phyloP scores from a whole-genome alignment of 805 yeast species.

The Pichia eremophila region DNA sequence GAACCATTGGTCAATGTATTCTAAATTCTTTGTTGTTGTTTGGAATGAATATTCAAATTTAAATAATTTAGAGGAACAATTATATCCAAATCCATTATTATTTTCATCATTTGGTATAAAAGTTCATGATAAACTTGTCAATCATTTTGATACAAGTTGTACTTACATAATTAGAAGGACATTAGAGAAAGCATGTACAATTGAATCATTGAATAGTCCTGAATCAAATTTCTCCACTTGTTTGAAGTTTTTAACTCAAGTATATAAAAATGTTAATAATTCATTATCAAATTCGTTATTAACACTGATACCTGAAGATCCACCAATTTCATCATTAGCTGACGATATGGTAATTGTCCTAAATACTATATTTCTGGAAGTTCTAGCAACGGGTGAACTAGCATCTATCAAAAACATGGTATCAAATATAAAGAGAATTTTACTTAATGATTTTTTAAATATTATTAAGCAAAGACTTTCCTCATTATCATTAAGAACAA shows the following conservation, averaged over 20 bases:
- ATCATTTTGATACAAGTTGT: slow-evolving; percentile 55
- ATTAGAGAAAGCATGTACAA: slow-evolving; percentile 66
- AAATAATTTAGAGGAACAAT: neutral
- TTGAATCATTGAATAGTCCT: slow-evolving; percentile 69
- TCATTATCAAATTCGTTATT: slow-evolving; percentile 14
- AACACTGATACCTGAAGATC: slow-evolving; percentile 37
- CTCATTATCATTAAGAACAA: slow-evolving; percentile 33
- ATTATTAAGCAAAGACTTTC: slow-evolving; percentile 41
- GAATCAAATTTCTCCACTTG: slow-evolving; percentile 25
- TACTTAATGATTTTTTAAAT: slow-evolving; percentile 56
- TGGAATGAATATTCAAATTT: slow-evolving; percentile 39
- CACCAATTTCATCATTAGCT: slow-evolving; percentile 72
- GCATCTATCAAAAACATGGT: slow-evolving; percentile 46
- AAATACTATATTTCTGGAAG: slow-evolving; percentile 55
- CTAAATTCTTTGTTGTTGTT: slow-evolving; percentile 59
- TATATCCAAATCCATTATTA: slow-evolving; percentile 43
- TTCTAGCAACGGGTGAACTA: slow-evolving; percentile 64
- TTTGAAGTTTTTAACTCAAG: slow-evolving; percentile 18
- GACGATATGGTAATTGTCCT: slow-evolving; percentile 77
- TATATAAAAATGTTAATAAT: slow-evolving; percentile 13
- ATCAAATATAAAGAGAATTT: slow-evolving; percentile 43
- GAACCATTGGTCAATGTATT: slow-evolving; percentile 78
- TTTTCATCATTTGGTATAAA: slow-evolving; percentile 49
- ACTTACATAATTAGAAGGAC: slow-evolving; percentile 67
- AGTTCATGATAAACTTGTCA: slow-evolving; percentile 40